These are phyloP conservation scores for Penicillium manginii DNA, from an alignment of 495 filamentous ascomycete species.

Conservation along the genomic window DNA sequence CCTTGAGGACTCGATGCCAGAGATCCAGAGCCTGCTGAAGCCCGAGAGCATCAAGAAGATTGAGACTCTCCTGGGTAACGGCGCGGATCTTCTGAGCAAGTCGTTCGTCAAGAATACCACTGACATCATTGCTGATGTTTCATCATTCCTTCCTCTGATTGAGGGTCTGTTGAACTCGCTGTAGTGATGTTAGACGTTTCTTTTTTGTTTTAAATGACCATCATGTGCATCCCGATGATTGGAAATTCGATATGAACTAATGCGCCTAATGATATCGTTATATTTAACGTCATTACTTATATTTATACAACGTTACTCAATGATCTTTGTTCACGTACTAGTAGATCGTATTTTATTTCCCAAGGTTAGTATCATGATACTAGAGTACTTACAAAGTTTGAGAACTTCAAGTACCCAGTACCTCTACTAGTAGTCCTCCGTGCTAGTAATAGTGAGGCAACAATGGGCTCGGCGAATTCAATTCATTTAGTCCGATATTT, in stretches of 20 bases:
- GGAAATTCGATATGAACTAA: constrained; percentile 26
- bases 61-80: constrained; percentile 45
- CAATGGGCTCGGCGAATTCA: no score
- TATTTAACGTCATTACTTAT: constrained; percentile 6
- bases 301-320: neutral
- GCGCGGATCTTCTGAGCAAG: constrained; percentile 42
- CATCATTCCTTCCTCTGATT: constrained; percentile 30
- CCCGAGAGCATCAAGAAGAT: constrained; percentile 41
- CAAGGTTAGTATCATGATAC: neutral
- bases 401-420: no score
- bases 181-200: constrained; percentile 23
- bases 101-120: constrained; percentile 46
- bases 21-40: constrained; percentile 36
- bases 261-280: constrained; percentile 26
- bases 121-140: constrained; percentile 31
- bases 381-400: no score
- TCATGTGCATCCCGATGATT: constrained; percentile 21
- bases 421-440: no score
- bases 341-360: neutral
- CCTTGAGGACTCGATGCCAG: constrained; percentile 30
- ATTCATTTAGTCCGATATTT: no score
- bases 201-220: constrained; percentile 11
- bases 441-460: no score
- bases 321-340: neutral
- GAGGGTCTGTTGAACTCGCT: constrained; percentile 32